Evolutionary conservation across 1,284 basidiomycete genomes (phyloP), one percentile per base, ranked within the genome.

Genomic region (Melampsora americana): DNA sequence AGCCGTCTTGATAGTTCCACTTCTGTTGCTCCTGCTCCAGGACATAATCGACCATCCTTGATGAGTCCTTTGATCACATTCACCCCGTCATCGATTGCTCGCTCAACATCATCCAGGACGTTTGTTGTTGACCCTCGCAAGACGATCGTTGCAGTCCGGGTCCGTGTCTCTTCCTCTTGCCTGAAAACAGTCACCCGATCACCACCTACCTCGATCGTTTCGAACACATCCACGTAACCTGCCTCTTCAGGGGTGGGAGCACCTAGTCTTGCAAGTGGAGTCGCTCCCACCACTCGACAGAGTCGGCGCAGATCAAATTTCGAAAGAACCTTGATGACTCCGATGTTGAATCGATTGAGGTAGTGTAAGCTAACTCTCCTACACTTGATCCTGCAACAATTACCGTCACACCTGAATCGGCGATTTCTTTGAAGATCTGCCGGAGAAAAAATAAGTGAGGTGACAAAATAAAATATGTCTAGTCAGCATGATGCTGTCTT

Each of bases 301-400:
- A 98, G 86, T 4, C 96, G 87, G 66, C 95, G 90, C 23, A 99
- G 88, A 79, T 99, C 95, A 84, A 99, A 99, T 84, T 99, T 99
- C 83, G 93, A 97, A 77, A 96, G 88, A 44, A 99, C 92, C 84
- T 98, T 98, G 85, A 99, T 88, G 80, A 98, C 93, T 79, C 92
- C 90, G 83, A 99, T 95, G 84, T 89, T 87, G 85, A 92, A 88
- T 71, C 95, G 89, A 86, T 99, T 93, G 81, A 98, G 90, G 86
- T 96, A 99, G 85, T 99, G 96, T 79, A 97, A 86, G 95, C 94
- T 65, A 99, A 91, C 82, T 99, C 96, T 79, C 95, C 95, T 77
- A 99, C 88, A 53, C 89, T 89, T 18, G 92, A 91, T 44, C 95
- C 95, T 23, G 93, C 94, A 78, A 99, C 89, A 85, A 99, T 90